Conservation (phyloP, 83 land plant species). For the Larix sibirica region DNA sequence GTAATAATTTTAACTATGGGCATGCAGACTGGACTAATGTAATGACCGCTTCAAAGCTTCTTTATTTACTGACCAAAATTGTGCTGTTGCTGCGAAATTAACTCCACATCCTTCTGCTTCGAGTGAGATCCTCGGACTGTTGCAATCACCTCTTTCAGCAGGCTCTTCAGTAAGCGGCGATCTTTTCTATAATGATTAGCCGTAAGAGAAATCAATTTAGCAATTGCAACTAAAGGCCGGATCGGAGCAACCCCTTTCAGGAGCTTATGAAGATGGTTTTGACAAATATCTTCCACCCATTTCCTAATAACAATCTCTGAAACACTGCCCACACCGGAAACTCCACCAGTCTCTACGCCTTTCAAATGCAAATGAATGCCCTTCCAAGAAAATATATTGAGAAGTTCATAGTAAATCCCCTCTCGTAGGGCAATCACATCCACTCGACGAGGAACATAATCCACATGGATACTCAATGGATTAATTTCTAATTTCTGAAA, state of each 20-base stretch:
- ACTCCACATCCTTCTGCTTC: too few species aligned
- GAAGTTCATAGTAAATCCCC: conserved; percentile 88
- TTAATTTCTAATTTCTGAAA: conserved; percentile 92
- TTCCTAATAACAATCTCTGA: conserved; percentile 80
- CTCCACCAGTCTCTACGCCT: conserved; percentile 74
- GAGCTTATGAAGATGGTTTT: conserved; percentile 83
- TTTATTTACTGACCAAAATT: too few species aligned
- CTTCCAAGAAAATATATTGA: conserved; percentile 96
- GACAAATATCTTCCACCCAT: conserved; percentile 96
- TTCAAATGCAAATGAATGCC: conserved; percentile 88
- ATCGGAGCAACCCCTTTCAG: conserved; percentile 81
- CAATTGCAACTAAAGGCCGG: conserved; percentile 71
- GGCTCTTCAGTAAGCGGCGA: conserved; percentile 69
- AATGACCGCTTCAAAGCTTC: too few species aligned
- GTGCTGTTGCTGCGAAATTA: too few species aligned
- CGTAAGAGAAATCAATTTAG: conserved; percentile 84
- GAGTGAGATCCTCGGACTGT: too few species aligned
- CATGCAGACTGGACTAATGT: too few species aligned
- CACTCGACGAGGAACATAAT: conserved; percentile 79
- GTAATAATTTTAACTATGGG: too few species aligned
- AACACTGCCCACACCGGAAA: conserved; percentile 80
- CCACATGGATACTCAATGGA: conserved; percentile 79
- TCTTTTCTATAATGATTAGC: conserved; percentile 82
- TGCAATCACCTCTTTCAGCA: conserved; percentile 53
- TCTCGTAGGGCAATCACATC: conserved; percentile 71